Conservation (phyloP, 805 yeast species). For the Spathaspora sp. region DNA sequence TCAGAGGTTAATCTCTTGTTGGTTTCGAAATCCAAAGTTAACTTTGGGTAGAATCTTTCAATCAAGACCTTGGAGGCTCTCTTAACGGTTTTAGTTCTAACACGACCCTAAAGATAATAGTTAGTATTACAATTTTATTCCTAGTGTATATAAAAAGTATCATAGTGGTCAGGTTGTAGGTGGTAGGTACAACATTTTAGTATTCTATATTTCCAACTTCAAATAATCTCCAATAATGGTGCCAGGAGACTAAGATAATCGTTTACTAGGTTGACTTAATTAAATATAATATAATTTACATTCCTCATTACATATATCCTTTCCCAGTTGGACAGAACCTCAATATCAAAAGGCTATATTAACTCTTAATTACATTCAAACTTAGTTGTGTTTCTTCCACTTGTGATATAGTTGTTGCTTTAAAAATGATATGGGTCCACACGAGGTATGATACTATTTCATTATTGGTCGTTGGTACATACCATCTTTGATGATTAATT, state of each 20-base stretch:
- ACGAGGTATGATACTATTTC: background rate
- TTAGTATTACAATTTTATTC: slow-evolving; percentile 17
- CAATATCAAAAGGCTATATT: too few relatives aligned
- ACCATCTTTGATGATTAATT: slow-evolving; percentile 31
- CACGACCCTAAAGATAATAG: slow-evolving; percentile 80
- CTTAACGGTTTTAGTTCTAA: slow-evolving; percentile 99
- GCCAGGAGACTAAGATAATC: too few relatives aligned
- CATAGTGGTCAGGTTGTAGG: background rate
- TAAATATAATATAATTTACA: too few relatives aligned
- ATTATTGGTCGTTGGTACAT: slow-evolving; percentile 14
- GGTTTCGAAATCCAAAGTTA: slow-evolving; percentile 98
- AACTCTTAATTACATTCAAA: background rate
- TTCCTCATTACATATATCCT: too few relatives aligned
- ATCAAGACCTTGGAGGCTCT: slow-evolving; percentile 99
- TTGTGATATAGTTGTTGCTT: slow-evolving; percentile 6
- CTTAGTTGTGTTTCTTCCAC: background rate
- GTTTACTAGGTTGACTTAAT: too few relatives aligned
- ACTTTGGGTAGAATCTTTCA: slow-evolving; percentile 99
- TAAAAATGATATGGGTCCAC: background rate
- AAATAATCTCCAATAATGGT: too few relatives aligned
- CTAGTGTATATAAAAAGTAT: background rate
- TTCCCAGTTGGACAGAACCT: too few relatives aligned
- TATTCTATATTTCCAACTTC: too few relatives aligned
- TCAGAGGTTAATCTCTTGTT: slow-evolving; percentile 99
- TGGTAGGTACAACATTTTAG: too few relatives aligned